Base-by-base conservation (phyloP, 345 rosid genomes). In the Populus ilicifolia region DNA sequence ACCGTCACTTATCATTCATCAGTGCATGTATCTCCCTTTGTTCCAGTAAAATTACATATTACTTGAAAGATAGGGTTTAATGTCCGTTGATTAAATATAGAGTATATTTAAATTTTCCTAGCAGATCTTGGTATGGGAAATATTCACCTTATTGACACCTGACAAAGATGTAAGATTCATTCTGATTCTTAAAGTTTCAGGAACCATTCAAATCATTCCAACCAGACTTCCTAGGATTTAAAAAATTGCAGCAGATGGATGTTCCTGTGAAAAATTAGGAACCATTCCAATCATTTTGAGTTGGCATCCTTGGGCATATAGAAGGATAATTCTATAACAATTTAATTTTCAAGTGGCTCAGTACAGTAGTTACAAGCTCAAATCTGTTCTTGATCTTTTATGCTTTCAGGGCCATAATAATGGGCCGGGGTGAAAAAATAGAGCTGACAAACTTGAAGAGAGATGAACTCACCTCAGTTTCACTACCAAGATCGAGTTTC, bases 401-500 rank as follows among this genome's bases (percentile, higher is more conserved):
- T 10, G 46, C 14, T 41, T 41, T 41, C 12, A 41, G 12, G n/a
- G 27, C 29, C 10, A n/a, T 59, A 59, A 59, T 10, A 23, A 59
- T n/a, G 63, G 23, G 29, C 63, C 29, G 8, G 63, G 13, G 25
- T 8, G n/a, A 5, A 9, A 23, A 11, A 23, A 23, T 59, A 59
- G 13, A 59, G 13, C 29, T 59, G 63, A 59, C 13, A 59, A n/a
- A 59, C 11, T 12, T n/a, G n/a, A 39, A 38, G 62, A 33, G 61
- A 70, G 64, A 44, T 20, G 12, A 76, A 77, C 90, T 85, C 69
- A 90, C 98, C 92, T 96, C 93, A 75, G 90, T 80, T 78, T 91
- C 98, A 82, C 77, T 85, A 36, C 77, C 39, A 61, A 93, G 94
- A 74, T 88, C 86, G 33, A 96, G 88, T 89, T 96, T 93, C 89